Evolutionary conservation across 31 red algal genomes (phyloP).

Genomic region (Odonthalia washingtoniensis): DNA sequence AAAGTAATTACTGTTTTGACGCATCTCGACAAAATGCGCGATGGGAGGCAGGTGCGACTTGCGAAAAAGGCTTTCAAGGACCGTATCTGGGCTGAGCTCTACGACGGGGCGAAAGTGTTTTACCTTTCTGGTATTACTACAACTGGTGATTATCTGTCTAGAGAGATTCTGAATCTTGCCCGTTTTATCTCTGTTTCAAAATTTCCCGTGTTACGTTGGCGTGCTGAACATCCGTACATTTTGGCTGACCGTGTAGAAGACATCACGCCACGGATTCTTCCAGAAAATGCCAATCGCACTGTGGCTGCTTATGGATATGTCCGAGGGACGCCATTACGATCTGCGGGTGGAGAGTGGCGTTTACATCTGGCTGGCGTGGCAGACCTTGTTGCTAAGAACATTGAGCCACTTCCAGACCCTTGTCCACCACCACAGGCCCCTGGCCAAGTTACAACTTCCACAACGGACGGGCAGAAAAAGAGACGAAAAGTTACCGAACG

Average conservation of each 20-base stretch:
- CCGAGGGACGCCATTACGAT: slow-evolving; percentile 82
- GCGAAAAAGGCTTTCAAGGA: slow-evolving; percentile 96
- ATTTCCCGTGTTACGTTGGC: slow-evolving; percentile 77
- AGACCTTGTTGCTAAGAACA: slow-evolving; percentile 75
- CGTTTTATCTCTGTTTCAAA: slow-evolving; percentile 98
- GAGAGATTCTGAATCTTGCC: slow-evolving; percentile 97
- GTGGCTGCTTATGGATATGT: slow-evolving; percentile 96
- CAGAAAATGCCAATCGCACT: slow-evolving; percentile 63
- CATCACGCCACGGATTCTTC: slow-evolving; percentile 69
- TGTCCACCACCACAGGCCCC: slow-evolving; percentile 75
- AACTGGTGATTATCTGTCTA: slow-evolving; percentile 90
- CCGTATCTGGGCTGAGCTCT: slow-evolving; percentile 95
- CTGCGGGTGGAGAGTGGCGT: slow-evolving; percentile 55
- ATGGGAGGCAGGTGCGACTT: slow-evolving; percentile 81
- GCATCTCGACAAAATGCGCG: slow-evolving; percentile 92
- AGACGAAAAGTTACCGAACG: slow-evolving; percentile 73
- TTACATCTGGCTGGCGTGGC: slow-evolving; percentile 94
- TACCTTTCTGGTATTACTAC: slow-evolving; percentile 95
- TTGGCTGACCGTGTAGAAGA: slow-evolving; percentile 99
- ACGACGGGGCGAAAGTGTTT: slow-evolving; percentile 98
- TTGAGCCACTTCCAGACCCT: slow-evolving; percentile 89
- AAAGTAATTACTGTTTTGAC: slow-evolving; percentile 93
- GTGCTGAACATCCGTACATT: slow-evolving; percentile 88
- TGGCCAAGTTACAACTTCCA: background rate
- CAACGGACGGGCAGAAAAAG: slow-evolving; percentile 45